Percentiles rank a stretch among this genome's conserved stretches.
Evolutionary conservation across 495 filamentous ascomycete species (phyloP).

Genomic region (Filosporella fistucella): DNA sequence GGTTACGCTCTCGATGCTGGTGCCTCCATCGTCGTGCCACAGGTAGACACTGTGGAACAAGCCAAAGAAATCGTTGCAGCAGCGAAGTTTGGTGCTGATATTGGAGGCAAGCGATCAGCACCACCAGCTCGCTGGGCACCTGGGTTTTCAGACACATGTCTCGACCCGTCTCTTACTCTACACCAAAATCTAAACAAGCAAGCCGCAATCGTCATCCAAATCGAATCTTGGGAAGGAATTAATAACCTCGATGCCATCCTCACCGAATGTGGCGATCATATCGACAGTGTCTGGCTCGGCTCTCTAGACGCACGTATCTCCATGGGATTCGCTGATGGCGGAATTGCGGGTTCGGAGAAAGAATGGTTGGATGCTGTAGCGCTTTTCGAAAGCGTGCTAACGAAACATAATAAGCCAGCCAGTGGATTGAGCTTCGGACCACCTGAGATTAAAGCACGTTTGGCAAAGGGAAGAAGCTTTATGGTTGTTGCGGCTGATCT

Average conservation of each 20-base stretch:
- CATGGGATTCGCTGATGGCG: conserved; percentile 36
- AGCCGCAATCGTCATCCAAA: conserved; percentile 42
- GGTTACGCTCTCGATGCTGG: conserved; percentile 44
- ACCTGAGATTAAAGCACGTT: conserved; percentile 20
- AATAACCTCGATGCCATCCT: conserved; percentile 49
- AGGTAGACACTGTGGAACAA: conserved; percentile 42
- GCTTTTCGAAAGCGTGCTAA: conserved; percentile 27
- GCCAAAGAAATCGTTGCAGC: conserved; percentile 37
- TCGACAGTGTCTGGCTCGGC: conserved; percentile 42
- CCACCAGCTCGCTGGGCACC: conserved; percentile 36
- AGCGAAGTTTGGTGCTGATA: conserved; percentile 33
- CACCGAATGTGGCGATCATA: conserved; percentile 33
- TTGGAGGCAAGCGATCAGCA: conserved; percentile 35
- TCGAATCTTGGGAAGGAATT: conserved; percentile 49
- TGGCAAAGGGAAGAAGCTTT: conserved; percentile 22
- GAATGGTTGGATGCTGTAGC: conserved; percentile 33
- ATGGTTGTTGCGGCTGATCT: conserved; percentile 26
- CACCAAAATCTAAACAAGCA: conserved; percentile 36
- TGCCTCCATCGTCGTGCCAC: conserved; percentile 38
- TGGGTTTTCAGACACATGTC: conserved; percentile 28
- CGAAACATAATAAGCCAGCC: conserved; percentile 39
- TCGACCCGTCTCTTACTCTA: conserved; percentile 26
- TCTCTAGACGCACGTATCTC: conserved; percentile 34
- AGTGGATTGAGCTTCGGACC: conserved; percentile 22
- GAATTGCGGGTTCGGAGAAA: conserved; percentile 28